phyloP scores from a whole-genome alignment of 306 rosid genomes.

The Pyrus communis region DNA sequence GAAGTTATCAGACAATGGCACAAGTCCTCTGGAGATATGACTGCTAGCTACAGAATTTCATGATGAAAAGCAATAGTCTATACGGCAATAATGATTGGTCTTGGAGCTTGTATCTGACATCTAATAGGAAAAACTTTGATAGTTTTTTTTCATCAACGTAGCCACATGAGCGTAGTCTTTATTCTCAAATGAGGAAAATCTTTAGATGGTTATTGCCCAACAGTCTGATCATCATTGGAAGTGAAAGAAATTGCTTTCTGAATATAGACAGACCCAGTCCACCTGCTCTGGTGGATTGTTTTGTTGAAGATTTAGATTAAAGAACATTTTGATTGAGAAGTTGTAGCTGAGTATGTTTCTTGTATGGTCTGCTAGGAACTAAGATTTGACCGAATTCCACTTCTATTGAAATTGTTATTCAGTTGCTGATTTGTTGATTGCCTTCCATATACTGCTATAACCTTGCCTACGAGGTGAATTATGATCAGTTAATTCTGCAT shows the following conservation, averaged over 20 bases:
- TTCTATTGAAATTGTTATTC: neutral
- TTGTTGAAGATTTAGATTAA: neutral
- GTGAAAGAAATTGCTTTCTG: neutral
- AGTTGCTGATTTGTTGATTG: neutral
- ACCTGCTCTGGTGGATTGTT: neutral
- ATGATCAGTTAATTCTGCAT: neutral
- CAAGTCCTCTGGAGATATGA: neutral
- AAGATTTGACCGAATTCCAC: neutral
- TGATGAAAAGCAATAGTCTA: neutral
- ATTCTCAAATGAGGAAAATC: neutral
- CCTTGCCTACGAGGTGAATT: neutral
- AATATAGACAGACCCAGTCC: conserved; percentile 1
- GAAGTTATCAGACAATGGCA: neutral
- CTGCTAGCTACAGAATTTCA: neutral
- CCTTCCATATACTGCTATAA: conserved; percentile 9
- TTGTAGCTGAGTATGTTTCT: neutral
- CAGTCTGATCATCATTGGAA: neutral
- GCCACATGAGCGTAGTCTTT: neutral
- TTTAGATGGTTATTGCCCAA: neutral
- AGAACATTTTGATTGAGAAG: neutral
- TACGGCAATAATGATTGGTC: neutral
- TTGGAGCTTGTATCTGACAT: neutral
- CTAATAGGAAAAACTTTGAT: neutral
- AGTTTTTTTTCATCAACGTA: neutral
- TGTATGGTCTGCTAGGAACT: neutral